A percentile compares a stretch with the other conserved stretches of the same genome.
Evolutionary conservation across 2,329 filamentous ascomycete species (phyloP).

Genomic region (Alternaria atra): DNA sequence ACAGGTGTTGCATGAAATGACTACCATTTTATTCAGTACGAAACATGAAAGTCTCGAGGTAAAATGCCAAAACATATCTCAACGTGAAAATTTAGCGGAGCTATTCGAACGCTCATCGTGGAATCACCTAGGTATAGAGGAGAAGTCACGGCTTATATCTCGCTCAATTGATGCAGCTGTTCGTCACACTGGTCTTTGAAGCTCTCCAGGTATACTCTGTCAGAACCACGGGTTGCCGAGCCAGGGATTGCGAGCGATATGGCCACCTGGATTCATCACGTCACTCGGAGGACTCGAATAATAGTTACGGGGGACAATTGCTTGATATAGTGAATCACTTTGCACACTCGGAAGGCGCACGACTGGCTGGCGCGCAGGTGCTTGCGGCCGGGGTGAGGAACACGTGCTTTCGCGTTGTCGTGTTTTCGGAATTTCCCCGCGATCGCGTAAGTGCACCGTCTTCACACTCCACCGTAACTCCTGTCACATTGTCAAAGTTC

Average conservation of each 20-base stretch:
- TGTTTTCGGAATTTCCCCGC: slow-evolving; percentile 21
- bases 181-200: background rate
- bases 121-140: background rate
- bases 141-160: background rate
- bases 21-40: background rate
- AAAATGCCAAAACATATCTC: background rate
- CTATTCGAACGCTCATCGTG: background rate
- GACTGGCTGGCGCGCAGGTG: no score
- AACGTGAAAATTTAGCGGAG: background rate
- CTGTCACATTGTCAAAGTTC: background rate
- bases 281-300: no score
- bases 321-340: no score
- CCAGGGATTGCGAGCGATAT: no score
- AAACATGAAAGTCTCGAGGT: background rate
- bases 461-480: background rate
- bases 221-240: no score
- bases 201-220: background rate
- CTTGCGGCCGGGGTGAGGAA: background rate
- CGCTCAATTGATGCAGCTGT: background rate
- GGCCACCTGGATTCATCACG: no score
- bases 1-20: background rate
- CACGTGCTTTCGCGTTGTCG: slow-evolving; percentile 32
- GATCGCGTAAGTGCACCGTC: background rate
- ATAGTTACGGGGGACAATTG: no score
- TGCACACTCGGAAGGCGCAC: no score